Base-by-base conservation (phyloP, 441 rosid genomes). In the Eutrema salsugineum region DNA sequence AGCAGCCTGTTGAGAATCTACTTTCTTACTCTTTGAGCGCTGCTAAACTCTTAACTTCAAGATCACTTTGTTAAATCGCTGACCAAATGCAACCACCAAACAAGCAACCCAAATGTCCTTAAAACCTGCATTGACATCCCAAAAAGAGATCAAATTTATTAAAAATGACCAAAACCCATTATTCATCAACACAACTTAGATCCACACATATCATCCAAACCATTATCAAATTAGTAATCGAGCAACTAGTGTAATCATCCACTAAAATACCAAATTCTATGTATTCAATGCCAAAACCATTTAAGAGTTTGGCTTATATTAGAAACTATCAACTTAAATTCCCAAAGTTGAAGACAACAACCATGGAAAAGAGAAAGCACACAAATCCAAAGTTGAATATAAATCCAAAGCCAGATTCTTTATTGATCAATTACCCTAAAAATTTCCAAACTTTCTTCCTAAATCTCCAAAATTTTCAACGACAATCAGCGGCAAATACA, bases 101-200 rank as follows among this genome's bases (percentile, higher is more conserved):
- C n/a, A n/a, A n/a, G 36, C 62, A 66, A 78, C 60, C 73, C 60
- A 68, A 68, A 60, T 77, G 54, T 66, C 74, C 66, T 28, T 71
- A 69, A 65, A 80, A 80, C 91, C 97, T 93, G 97, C 90, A 88
- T 68, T 78, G 14, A 74, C 44, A 71, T 54, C 64, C 74, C 48
- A 73, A 67, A 80, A 70, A 61, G 59, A 64, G 71, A 75, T 83
- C 77, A 77, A n/a, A n/a, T n/a, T n/a, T n/a, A n/a, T n/a, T n/a
- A n/a, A n/a, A n/a, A n/a, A n/a, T n/a, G n/a, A n/a, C n/a, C n/a
- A n/a, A n/a, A n/a, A n/a, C n/a, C 20, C 27, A 28, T 27, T 11
- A 10, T 10, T 24, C 42, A 30, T 16, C 1, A 24, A 38, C 68
- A 48, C 49, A 53, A 32, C n/a, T n/a, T 61, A 59, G 59, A 71